A percentile compares a stretch with the other conserved stretches of the same genome.
phyloP scores from a whole-genome alignment of 495 filamentous ascomycete genomes.

The Daldinia caldariorum region DNA sequence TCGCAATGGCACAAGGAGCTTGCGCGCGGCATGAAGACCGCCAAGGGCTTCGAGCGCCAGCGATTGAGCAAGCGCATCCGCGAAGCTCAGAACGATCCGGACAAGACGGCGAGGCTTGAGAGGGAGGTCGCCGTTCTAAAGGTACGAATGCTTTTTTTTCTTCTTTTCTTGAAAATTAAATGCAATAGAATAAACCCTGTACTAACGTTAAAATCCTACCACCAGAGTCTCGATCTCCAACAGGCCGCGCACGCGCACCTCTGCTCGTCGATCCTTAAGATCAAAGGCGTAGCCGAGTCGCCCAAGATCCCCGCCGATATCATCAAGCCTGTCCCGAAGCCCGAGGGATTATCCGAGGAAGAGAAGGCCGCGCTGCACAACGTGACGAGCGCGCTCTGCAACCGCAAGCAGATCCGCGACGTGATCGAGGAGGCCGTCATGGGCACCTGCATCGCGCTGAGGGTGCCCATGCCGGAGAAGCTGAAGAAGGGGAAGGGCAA shows the following conservation, averaged over 20 bases:
- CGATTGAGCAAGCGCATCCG: constrained; percentile 82
- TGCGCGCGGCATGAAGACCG: constrained; percentile 75
- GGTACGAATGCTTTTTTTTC: constrained; percentile 52
- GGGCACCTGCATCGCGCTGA: constrained; percentile 69
- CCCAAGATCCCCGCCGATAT: constrained; percentile 60
- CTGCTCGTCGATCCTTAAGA: constrained; percentile 76
- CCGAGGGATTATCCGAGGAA: constrained; percentile 57
- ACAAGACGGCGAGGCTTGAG: constrained; percentile 66
- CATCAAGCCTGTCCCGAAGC: constrained; percentile 58
- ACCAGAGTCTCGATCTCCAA: constrained; percentile 69
- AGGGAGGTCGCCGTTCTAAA: constrained; percentile 81
- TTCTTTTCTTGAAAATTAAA: neutral
- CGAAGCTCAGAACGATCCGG: constrained; percentile 62
- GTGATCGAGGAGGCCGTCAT: constrained; percentile 69
- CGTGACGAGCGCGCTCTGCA: constrained; percentile 83
- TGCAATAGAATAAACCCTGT: neutral
- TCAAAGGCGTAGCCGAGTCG: constrained; percentile 71
- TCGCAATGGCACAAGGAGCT: constrained; percentile 68
- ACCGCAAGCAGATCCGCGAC: constrained; percentile 76
- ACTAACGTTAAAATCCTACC: neutral
- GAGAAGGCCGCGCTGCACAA: constrained; percentile 66
- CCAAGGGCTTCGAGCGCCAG: constrained; percentile 89
- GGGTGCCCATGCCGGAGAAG: constrained; percentile 61
- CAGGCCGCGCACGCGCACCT: constrained; percentile 74
- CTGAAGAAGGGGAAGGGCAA: constrained; percentile 47